Evolutionary conservation across 768 basidiomycete genomes (phyloP), one percentile per base, ranked within the genome.

Genomic region (Leccinum aurantiacum): DNA sequence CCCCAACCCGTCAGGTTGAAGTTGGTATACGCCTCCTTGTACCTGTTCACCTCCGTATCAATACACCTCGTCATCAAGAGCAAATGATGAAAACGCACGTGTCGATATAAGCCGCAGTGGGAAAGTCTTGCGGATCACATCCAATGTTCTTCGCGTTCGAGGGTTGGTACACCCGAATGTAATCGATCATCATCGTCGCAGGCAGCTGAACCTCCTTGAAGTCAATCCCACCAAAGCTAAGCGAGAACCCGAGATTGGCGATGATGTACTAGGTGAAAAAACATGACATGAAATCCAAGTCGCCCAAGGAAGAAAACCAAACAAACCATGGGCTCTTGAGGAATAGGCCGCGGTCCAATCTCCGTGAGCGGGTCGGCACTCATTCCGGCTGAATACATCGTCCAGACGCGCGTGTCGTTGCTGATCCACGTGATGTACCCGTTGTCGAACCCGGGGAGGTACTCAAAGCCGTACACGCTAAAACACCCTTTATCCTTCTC

Each of bases 61-160:
- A 25, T 31, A 2, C 6, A 31, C 5, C 1, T 7, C 13, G 10
- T 33, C 29, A 4, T 1, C 14, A 31, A 1, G 15, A 8, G 13
- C 9, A 49, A 22, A 3, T 7, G 24, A 47, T 33, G 13, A 3
- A 27, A 19, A 80, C 80, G 69, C 71, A 89, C 86, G 81, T 77
- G 19, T 87, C 68, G 65, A 95, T 96, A 71, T 96, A 96, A 0
- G 80, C 74, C 11, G 77, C 71, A 0, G 95, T 97, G 0, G 95
- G 93, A 71, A 82, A 87, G 14, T 83, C 80, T 10, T 73, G 65
- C 5, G 93, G 91, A 67, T 93, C 89, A 63, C 86, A 88, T 14
- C 87, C 85, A 41, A 85, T 75, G 62, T 86, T 86, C 63, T 77
- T 73, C 10, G 70, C 65, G 58, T 75, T 71, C 54, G 77, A 71